Conservation (phyloP, 2,329 filamentous ascomycete species). For the Calonectria pauciramosa region DNA sequence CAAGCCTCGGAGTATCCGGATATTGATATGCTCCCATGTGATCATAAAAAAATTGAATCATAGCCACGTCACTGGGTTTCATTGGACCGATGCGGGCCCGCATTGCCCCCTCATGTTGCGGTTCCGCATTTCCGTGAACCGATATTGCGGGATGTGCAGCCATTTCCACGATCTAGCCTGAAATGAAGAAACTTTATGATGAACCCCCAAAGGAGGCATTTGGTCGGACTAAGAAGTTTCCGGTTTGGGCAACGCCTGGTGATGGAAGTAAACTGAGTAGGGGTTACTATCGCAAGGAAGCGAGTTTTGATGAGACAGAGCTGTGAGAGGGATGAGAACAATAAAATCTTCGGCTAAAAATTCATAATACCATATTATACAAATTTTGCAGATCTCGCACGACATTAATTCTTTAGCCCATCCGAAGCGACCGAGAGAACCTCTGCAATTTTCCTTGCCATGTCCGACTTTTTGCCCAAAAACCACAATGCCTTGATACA, state of each 20-base stretch:
- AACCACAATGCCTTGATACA: constrained; percentile 67
- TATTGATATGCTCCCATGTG: constrained; percentile 5
- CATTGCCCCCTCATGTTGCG: constrained; percentile 11
- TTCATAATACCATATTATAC: neutral
- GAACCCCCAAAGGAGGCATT: neutral
- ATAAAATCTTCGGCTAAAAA: neutral
- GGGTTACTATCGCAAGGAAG: neutral
- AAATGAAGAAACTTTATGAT: neutral
- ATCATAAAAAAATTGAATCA: neutral
- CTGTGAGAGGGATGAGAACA: neutral
- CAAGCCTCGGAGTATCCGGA: neutral
- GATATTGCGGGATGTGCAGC: neutral
- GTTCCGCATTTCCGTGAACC: constrained; percentile 26
- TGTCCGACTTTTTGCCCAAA: constrained; percentile 69
- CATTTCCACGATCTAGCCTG: no score
- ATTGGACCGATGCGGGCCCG: constrained; percentile 17
- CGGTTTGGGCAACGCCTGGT: no score
- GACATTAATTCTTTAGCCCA: constrained; percentile 5
- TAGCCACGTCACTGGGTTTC: constrained; percentile 16
- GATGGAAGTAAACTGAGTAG: neutral
- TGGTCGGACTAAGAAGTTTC: no score
- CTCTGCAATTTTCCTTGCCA: constrained; percentile 45
- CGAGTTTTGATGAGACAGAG: neutral
- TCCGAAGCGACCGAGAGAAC: constrained; percentile 30
- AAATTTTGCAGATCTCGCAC: neutral